These are phyloP conservation scores for Candida sanyaensis DNA, from an alignment of 1,139 yeast species.

Conservation along the genomic window DNA sequence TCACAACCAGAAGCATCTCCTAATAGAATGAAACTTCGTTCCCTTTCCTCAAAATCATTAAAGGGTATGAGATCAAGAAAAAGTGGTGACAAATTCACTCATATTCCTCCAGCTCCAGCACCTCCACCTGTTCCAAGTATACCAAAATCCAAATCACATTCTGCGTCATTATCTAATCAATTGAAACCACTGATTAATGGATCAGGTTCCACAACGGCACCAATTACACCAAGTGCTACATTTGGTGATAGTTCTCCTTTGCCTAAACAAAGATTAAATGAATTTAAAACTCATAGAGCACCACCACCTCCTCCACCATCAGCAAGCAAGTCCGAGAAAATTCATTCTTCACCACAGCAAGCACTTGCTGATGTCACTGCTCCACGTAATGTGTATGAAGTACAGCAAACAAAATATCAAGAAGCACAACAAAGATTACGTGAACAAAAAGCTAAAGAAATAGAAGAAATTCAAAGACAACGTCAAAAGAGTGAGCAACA, in stretches of 20 bases:
- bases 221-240: constrained; percentile 32
- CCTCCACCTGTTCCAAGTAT: constrained; percentile 24
- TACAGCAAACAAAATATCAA: constrained; percentile 12
- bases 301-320: constrained; percentile 34
- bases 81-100: constrained; percentile 16
- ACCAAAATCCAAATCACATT: constrained; percentile 50
- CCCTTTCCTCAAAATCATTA: constrained; percentile 43
- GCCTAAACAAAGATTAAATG: constrained; percentile 26
- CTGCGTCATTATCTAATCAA: constrained; percentile 32
- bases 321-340: neutral
- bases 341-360: constrained; percentile 14
- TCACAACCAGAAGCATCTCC: constrained; percentile 11
- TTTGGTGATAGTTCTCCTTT: constrained; percentile 21
- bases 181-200: constrained; percentile 20
- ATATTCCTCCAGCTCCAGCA: constrained; percentile 23
- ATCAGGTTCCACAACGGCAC: constrained; percentile 44
- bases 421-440: constrained; percentile 14
- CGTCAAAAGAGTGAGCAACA: constrained; percentile 14
- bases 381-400: constrained; percentile 9
- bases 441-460: constrained; percentile 12
- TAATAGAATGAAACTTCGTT: constrained; percentile 23
- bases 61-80: constrained; percentile 33
- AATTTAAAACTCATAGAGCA: constrained; percentile 34
- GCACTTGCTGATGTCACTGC: constrained; percentile 17
- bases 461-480: constrained; percentile 9